phyloP scores from a whole-genome alignment of 257 asterid genomes.

The Rhazya stricta region DNA sequence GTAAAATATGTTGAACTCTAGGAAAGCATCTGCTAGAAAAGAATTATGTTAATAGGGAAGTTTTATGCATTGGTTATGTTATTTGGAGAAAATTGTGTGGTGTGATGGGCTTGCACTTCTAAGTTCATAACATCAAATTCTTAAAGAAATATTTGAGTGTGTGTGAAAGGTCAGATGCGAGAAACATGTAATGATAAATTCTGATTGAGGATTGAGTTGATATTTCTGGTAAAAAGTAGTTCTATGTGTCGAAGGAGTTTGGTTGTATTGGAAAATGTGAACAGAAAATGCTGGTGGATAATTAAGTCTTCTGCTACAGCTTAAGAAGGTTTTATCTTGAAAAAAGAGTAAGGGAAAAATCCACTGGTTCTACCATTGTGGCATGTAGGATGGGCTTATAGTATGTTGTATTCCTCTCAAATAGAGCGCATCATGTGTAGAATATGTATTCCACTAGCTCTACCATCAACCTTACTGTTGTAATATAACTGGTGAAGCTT shows the following conservation, averaged over 20 bases:
- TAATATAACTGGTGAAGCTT: not conserved
- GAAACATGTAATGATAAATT: not conserved
- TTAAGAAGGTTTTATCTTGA: slow-evolving; percentile 1
- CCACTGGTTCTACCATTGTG: not conserved
- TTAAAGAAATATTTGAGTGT: not conserved
- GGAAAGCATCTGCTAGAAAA: not conserved
- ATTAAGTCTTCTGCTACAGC: not conserved
- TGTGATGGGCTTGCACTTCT: not conserved
- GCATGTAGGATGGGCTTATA: not conserved
- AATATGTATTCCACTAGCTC: not conserved
- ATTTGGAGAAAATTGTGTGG: not conserved
- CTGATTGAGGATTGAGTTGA: not conserved
- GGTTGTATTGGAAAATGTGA: not conserved
- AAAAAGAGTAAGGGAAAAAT: not conserved
- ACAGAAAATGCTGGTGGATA: not conserved
- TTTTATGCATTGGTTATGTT: not conserved
- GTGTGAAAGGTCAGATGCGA: not conserved
- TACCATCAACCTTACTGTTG: not conserved
- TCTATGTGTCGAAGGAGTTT: not conserved
- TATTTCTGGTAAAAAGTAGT: not conserved
- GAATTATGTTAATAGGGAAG: not conserved
- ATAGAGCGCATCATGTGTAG: not conserved
- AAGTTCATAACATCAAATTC: not conserved
- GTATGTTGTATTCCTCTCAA: not conserved
- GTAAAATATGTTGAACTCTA: not conserved